phyloP scores from a whole-genome alignment of 371 early-diverging fungal species.

The Rhizomucor miehei region DNA sequence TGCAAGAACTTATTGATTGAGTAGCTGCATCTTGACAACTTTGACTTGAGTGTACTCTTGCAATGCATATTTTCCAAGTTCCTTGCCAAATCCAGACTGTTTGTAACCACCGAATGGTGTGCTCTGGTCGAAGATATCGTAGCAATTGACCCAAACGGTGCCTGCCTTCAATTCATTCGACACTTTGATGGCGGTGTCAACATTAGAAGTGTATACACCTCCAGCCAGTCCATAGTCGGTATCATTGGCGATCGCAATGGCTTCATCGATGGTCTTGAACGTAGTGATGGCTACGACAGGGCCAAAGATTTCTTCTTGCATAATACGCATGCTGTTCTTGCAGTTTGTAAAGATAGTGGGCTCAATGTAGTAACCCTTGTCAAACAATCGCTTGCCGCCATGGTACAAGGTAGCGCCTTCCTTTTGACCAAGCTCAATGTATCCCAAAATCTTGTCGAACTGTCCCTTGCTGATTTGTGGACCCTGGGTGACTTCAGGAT shows the following conservation, averaged over 20 bases:
- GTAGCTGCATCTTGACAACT: conserved; percentile 47
- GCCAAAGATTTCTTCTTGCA: conserved; percentile 89
- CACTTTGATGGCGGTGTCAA: conserved; percentile 61
- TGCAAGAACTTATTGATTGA: too few relatives aligned
- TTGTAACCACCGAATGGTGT: conserved; percentile 91
- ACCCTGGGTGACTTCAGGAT: conserved; percentile 61
- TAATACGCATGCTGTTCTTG: conserved; percentile 60
- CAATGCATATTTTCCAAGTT: conserved; percentile 71
- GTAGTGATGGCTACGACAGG: conserved; percentile 82
- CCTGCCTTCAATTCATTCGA: conserved; percentile 73
- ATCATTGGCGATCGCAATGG: conserved; percentile 71
- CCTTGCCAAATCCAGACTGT: conserved; percentile 80
- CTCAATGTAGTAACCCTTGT: conserved; percentile 73
- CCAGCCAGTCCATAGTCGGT: conserved; percentile 86
- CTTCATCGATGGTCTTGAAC: conserved; percentile 77
- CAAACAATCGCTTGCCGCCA: conserved; percentile 71
- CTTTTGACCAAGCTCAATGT: conserved; percentile 57
- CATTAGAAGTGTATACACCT: conserved; percentile 73
- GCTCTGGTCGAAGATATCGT: conserved; percentile 41
- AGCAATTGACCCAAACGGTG: conserved; percentile 72
- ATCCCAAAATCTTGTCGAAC: conserved; percentile 68
- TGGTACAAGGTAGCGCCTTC: conserved; percentile 58
- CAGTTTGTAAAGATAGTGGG: conserved; percentile 81
- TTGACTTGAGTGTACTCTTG: conserved; percentile 69
- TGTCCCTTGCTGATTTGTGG: conserved; percentile 76